Base-by-base conservation (phyloP, 2,329 filamentous ascomycete species). In the Zalaria sp. region DNA sequence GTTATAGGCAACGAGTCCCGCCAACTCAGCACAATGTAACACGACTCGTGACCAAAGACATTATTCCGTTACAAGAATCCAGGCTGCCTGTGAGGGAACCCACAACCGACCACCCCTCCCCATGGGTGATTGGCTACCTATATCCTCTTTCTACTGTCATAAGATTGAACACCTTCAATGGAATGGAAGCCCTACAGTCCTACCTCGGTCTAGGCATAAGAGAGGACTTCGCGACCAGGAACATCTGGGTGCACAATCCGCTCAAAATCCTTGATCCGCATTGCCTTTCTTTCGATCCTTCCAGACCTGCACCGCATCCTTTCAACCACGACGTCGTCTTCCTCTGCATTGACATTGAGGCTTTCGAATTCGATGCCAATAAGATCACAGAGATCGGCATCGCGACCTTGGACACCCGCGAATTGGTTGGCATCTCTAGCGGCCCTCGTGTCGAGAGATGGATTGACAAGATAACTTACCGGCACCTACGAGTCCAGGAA, bases 381-480 rank as follows among this genome's bases (percentile, higher is more conserved):
- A 50, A 50, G 28, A 50, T 57, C 35, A 55, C 53, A 4, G 54
- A 57, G 40, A 43, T 56, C n/a, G 54, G 54, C 8, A 38, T 57
- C n/a, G 47, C 52, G 3, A 43, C 49, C 0, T 44, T 57, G 3
- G 54, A 57, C 37, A 53, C 48, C 9, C 40, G 44, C 5, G 36
- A 53, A 40, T 8, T 50, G 9, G 7, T 25, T 6, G 38, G 36
- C 34, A 27, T 42, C 5, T 25, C 39, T 25, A 32, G 44, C 8
- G 41, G 34, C 10, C 8, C 35, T 4, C 11, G 35, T 25, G 42
- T 36, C 18, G 27, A 31, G 11, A n/a, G 27, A 4, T 47, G 43
- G 42, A 27, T 55, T 25, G 32, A 27, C 2, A 47, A 51, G 8
- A 53, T 56, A 25, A 44, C 47, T 8, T 45, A 46, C 32, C 45